phyloP scores from a whole-genome alignment of 352 stramenopile genomes.

The Lagenidium giganteum region DNA sequence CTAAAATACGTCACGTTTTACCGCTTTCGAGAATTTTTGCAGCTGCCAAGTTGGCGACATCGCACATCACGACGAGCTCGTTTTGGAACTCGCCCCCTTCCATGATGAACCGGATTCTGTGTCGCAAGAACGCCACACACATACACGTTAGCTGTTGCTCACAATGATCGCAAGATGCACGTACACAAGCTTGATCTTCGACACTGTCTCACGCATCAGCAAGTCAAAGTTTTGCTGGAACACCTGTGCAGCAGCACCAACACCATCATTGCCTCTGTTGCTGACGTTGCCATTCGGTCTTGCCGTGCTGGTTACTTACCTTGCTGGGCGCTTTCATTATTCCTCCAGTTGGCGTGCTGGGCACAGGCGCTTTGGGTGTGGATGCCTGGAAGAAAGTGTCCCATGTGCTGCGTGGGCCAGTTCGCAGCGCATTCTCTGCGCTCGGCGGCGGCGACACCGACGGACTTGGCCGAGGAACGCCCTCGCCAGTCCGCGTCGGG shows the following conservation, averaged over 20 bases:
- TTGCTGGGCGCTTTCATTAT: too few species aligned
- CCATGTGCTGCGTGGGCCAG: constrained; percentile 33
- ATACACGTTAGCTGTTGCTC: not conserved
- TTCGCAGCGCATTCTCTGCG: constrained; percentile 15
- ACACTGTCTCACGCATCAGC: constrained; percentile 39
- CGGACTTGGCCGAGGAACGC: not conserved
- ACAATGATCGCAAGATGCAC: constrained; percentile 7
- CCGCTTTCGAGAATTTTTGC: constrained; percentile 43
- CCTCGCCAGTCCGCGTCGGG: not conserved
- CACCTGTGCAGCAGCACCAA: too few species aligned
- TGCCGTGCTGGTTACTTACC: too few species aligned
- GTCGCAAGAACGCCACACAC: not conserved
- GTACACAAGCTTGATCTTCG: constrained; percentile 48
- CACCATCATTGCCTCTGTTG: too few species aligned
- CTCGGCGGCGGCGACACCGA: constrained; percentile 1
- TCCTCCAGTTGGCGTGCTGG: not conserved
- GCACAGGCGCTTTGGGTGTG: not conserved
- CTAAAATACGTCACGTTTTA: too few species aligned
- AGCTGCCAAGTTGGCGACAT: constrained; percentile 34
- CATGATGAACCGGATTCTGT: constrained; percentile 45
- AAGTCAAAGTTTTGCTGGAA: constrained; percentile 51
- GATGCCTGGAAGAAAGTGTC: constrained; percentile 29
- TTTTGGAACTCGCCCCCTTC: constrained; percentile 21
- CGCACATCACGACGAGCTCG: constrained; percentile 37
- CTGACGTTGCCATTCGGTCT: too few species aligned